These are phyloP conservation scores for Geranomyces michiganensis DNA, from an alignment of 192 early-diverging fungal species.

Conservation along the genomic window DNA sequence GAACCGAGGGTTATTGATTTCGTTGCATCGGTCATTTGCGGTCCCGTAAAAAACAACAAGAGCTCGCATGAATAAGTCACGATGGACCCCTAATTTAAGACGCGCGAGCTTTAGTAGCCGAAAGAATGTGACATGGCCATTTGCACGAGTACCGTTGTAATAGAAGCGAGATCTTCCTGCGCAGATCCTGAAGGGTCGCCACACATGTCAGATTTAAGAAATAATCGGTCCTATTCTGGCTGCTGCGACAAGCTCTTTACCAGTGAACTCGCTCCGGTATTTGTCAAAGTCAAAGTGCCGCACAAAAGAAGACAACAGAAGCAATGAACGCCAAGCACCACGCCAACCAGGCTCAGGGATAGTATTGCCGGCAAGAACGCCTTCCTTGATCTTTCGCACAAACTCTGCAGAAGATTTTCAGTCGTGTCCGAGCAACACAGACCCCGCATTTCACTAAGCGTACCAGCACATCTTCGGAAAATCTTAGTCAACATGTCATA, in stretches of 20 bases:
- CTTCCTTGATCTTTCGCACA: not conserved
- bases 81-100: slow-evolving; percentile 29
- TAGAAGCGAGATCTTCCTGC: slow-evolving; percentile 24
- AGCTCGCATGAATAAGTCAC: slow-evolving; percentile 24
- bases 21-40: slow-evolving; percentile 7
- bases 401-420: slow-evolving; percentile 18
- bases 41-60: slow-evolving; percentile 37
- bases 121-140: not conserved
- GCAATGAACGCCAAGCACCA: slow-evolving; percentile 61
- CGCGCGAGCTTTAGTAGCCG: not conserved
- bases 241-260: not conserved
- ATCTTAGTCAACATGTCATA: slow-evolving; percentile 39
- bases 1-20: slow-evolving; percentile 7
- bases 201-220: slow-evolving; percentile 6
- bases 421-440: not conserved
- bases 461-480: slow-evolving; percentile 36
- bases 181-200: slow-evolving; percentile 21
- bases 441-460: not conserved
- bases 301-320: slow-evolving; percentile 72
- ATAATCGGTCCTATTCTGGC: too few species aligned
- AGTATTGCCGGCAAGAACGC: slow-evolving; percentile 14
- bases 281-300: slow-evolving; percentile 81
- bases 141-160: not conserved
- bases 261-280: not conserved
- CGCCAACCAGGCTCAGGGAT: slow-evolving; percentile 26